Evolutionary conservation across 441 rosid species (phyloP).

Genomic region (Kokia cookei): DNA sequence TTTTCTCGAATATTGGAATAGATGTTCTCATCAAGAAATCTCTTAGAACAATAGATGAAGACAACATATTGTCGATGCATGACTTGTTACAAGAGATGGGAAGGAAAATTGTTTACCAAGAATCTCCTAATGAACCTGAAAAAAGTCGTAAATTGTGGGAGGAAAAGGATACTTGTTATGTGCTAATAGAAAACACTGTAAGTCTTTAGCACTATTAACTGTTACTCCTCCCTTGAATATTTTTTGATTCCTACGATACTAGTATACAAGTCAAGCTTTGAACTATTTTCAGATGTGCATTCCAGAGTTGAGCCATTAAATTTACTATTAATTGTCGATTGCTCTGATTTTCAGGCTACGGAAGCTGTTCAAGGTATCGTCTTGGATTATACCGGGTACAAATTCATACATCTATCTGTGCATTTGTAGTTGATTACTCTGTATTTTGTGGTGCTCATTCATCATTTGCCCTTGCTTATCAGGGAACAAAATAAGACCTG

Average conservation of each 20-base stretch:
- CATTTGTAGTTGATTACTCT: background rate
- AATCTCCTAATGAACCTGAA: constrained; percentile 6
- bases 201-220: background rate
- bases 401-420: background rate
- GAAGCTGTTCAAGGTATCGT: background rate
- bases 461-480: background rate
- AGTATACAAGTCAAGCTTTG: background rate
- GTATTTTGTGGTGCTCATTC: background rate
- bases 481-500: background rate
- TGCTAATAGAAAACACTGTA: constrained; percentile 19
- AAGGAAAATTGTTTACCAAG: constrained; percentile 20
- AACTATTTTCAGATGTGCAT: background rate
- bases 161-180: constrained; percentile 11
- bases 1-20: constrained; percentile 28
- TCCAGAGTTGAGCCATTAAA: background rate
- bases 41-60: constrained; percentile 23
- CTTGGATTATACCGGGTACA: background rate
- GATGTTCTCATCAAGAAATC: constrained; percentile 37
- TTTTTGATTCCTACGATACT: too few species aligned
- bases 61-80: constrained; percentile 40
- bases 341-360: background rate
- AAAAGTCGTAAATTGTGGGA: constrained; percentile 13
- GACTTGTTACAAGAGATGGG: constrained; percentile 39
- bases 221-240: too few species aligned
- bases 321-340: background rate